These are phyloP conservation scores for Lentinus polychrous DNA, from an alignment of 1,284 basidiomycete species.

Conservation along the genomic window DNA sequence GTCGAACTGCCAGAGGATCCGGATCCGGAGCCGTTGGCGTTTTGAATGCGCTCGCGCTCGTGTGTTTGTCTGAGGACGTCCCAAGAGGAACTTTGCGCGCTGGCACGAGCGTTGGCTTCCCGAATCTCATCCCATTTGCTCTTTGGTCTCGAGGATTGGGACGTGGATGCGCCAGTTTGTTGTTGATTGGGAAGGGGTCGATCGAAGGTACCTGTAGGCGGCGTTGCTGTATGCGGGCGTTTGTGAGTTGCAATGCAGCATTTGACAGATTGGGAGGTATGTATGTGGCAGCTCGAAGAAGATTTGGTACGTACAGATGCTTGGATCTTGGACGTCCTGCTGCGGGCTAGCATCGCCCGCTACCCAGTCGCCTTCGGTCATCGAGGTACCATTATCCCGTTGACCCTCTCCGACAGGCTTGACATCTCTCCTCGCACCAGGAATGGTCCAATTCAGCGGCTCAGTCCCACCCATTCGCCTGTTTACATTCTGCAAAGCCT, in stretches of 20 bases:
- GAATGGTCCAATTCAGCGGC: slow-evolving; percentile 10
- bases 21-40: slow-evolving; percentile 4
- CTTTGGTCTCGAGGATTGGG: slow-evolving; percentile 15
- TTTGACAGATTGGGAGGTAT: too few species aligned
- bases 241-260: too few species aligned
- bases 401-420: neutral
- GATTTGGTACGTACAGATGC: too few species aligned
- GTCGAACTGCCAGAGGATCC: slow-evolving; percentile 10
- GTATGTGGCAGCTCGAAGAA: too few species aligned
- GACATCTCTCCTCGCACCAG: slow-evolving; percentile 6
- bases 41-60: slow-evolving; percentile 31
- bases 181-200: neutral
- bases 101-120: slow-evolving; percentile 36
- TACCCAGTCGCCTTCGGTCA: neutral
- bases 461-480: slow-evolving; percentile 15
- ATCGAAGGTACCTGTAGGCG: too few species aligned
- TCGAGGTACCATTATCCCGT: neutral
- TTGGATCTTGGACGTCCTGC: too few species aligned
- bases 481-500: slow-evolving; percentile 34
- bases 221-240: too few species aligned
- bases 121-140: slow-evolving; percentile 63
- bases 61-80: slow-evolving; percentile 56
- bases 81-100: slow-evolving; percentile 48
- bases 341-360: too few species aligned
- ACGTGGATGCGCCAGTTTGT: neutral